Evolutionary conservation across 108 stramenopile species (phyloP).

Genomic region (Cyclotella cryptica): DNA sequence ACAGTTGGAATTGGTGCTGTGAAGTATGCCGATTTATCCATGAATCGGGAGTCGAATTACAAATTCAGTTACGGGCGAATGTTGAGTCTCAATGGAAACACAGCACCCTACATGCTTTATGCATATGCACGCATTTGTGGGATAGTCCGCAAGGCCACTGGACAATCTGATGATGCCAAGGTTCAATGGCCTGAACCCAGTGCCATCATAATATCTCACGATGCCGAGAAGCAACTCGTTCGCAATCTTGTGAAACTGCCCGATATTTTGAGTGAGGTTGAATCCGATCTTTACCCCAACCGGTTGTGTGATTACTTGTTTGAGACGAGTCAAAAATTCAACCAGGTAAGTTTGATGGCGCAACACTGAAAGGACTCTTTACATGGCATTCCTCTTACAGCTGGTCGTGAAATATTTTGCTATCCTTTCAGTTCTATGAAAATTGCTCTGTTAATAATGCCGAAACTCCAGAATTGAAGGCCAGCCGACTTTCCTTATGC

Average conservation of each 20-base stretch:
- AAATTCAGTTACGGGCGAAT: constrained; percentile 98
- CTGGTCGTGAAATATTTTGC: background rate
- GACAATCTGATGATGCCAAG: constrained; percentile 63
- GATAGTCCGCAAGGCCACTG: constrained; percentile 92
- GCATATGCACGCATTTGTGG: constrained; percentile 95
- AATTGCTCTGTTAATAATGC: constrained; percentile 92
- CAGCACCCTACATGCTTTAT: constrained; percentile 99
- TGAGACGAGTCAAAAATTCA: constrained; percentile 92
- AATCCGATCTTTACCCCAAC: constrained; percentile 94
- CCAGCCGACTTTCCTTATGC: constrained; percentile 89
- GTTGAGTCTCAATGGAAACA: constrained; percentile 98
- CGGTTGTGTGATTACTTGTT: constrained; percentile 94
- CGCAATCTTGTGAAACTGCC: constrained; percentile 85
- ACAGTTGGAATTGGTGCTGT: constrained; percentile 98
- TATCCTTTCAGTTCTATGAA: constrained; percentile 72
- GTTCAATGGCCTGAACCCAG: constrained; percentile 75
- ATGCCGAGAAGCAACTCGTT: constrained; percentile 89
- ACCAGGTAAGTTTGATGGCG: constrained; percentile 51
- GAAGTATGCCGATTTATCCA: constrained; percentile 98
- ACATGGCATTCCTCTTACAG: background rate
- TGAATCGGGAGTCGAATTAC: constrained; percentile 98
- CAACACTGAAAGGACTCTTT: background rate
- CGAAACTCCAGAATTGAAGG: constrained; percentile 79
- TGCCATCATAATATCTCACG: constrained; percentile 80
- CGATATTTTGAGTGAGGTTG: constrained; percentile 86